Conservation (phyloP, 306 rosid species). For the Acacia acuminata region DNA sequence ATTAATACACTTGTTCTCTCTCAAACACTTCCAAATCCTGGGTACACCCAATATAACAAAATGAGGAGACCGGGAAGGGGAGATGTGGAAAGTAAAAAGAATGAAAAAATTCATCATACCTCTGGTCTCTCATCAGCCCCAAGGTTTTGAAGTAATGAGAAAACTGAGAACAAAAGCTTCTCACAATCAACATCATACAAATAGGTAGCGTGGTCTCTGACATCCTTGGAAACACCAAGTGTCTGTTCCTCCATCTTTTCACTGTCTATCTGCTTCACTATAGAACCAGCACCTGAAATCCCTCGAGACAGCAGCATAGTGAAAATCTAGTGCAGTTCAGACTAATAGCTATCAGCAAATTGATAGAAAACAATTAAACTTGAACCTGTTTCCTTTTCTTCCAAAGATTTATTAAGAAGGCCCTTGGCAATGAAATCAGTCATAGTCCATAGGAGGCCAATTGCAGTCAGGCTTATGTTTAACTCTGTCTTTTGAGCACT, state of each 20-base stretch:
- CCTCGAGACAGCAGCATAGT: conserved; percentile 30
- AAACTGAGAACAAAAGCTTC: conserved; percentile 76
- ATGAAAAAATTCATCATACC: conserved; percentile 45
- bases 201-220: conserved; percentile 45
- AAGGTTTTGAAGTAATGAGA: conserved; percentile 87
- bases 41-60: not conserved
- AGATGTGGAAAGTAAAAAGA: not conserved
- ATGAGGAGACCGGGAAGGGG: not conserved
- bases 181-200: conserved; percentile 56
- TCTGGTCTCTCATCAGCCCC: conserved; percentile 99
- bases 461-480: conserved; percentile 92
- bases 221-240: conserved; percentile 36
- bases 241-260: conserved; percentile 45
- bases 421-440: conserved; percentile 95
- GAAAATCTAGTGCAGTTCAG: conserved; percentile 15
- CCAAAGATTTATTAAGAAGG: conserved; percentile 50
- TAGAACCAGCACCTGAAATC: conserved; percentile 44
- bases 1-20: not conserved
- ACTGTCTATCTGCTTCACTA: conserved; percentile 42
- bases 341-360: conserved; percentile 10
- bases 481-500: conserved; percentile 95
- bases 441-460: conserved; percentile 94
- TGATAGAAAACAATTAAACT: conserved; percentile 30
- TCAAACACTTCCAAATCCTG: not conserved
- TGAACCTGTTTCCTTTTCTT: conserved; percentile 66